Base-by-base conservation (phyloP, 2,329 filamentous ascomycete species). In the Rhynchosporium agropyri region DNA sequence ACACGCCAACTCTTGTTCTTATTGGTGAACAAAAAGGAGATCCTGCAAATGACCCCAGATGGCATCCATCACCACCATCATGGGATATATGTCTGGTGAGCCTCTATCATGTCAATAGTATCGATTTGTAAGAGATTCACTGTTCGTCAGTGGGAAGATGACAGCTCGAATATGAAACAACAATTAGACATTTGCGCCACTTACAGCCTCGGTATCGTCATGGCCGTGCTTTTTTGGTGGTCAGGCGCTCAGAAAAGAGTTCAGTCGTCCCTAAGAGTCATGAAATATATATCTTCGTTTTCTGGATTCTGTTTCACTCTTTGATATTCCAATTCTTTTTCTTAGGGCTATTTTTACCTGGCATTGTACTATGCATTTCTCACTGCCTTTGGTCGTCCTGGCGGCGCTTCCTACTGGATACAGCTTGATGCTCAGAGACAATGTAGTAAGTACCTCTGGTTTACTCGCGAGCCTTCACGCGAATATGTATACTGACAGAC, bases 381-480 rank as follows among this genome's bases (percentile, higher is more conserved):
- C 38, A 20, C 15, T 26, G 4, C 5, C 45, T 50, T 33, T 62
- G 6, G 2, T 48, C 20, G 60, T 40, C 29, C 31, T 58, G 54
- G 48, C 61, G 31, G 38, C 43, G 50, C 28, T 63, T 28, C 56
- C 53, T 53, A 31, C 48, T 20, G 43, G 29, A 29, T 26, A 55
- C 48, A 29, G 45, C 26, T 59, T 63, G 33, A 20, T 63, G 5
- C 56, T 31, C n/a, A 56, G 43, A 63, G 60, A 62, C 15, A 55
- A 56, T 42, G 46, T 56, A 20, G 60, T 62, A 45, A 42, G 60
- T 58, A 28, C 9, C n/a, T n/a, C 4, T 43, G 6, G 33, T 3
- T 36, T 36, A 10, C 15, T 26, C 20, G 29, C 50, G 43, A 55
- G 56, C 33, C 38, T 9, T 40, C 36, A 13, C 42, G 10, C 33